Percentiles rank a stretch among this genome's conserved stretches.
Conservation (phyloP, 331 rosid species). For the Prunus yedoensis region DNA sequence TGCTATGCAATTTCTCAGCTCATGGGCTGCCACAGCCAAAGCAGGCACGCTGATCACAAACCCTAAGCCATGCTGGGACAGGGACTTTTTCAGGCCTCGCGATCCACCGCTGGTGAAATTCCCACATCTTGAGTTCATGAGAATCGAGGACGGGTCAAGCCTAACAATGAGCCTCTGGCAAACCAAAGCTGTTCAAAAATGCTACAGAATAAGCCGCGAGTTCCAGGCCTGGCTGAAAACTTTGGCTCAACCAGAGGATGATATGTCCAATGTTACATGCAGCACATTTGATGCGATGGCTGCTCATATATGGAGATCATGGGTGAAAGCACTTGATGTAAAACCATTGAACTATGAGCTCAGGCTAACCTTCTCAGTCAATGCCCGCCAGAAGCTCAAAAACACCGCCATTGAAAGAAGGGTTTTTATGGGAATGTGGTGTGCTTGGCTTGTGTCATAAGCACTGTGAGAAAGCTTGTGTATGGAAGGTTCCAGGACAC, state of each 20-base stretch:
- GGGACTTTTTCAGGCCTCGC: slow-evolving; percentile 63
- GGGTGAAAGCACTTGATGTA: slow-evolving; percentile 85
- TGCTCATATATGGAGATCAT: slow-evolving; percentile 84
- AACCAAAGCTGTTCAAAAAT: slow-evolving; percentile 65
- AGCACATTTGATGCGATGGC: slow-evolving; percentile 84
- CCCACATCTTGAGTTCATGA: slow-evolving; percentile 82
- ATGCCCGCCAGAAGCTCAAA: slow-evolving; percentile 56
- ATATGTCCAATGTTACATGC: slow-evolving; percentile 30
- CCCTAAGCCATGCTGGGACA: slow-evolving; percentile 71
- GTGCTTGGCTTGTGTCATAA: slow-evolving; percentile 66
- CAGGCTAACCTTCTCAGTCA: slow-evolving; percentile 76
- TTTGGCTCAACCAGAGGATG: slow-evolving; percentile 42
- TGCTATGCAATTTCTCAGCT: slow-evolving; percentile 81
- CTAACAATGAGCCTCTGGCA: slow-evolving; percentile 58
- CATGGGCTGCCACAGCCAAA: slow-evolving; percentile 84
- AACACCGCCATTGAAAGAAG: slow-evolving; percentile 60
- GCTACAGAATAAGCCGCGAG: slow-evolving; percentile 60
- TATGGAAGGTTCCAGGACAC: slow-evolving; percentile 47
- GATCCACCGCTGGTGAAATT: slow-evolving; percentile 58
- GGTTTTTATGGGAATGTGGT: slow-evolving; percentile 87
- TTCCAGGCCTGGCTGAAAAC: slow-evolving; percentile 58
- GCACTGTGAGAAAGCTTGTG: slow-evolving; percentile 57
- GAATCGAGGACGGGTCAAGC: slow-evolving; percentile 70
- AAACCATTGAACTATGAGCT: slow-evolving; percentile 63
- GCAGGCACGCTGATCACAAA: slow-evolving; percentile 42